Percentiles rank a stretch among this genome's conserved stretches.
phyloP scores from a whole-genome alignment of 306 rosid species.

The Cyclanthera cordifolia region DNA sequence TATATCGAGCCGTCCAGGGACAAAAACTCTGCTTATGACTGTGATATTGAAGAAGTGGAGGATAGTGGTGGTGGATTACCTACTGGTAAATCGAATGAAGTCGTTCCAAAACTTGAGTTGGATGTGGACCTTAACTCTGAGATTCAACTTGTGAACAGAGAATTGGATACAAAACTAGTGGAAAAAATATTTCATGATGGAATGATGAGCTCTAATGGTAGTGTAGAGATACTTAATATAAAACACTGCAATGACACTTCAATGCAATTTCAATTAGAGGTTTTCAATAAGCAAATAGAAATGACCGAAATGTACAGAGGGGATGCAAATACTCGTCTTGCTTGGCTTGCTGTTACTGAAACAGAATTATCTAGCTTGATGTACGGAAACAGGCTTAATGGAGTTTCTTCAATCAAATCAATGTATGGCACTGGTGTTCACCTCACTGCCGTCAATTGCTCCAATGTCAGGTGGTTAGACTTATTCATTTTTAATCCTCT shows the following conservation, averaged over 20 bases:
- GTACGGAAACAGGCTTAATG: constrained; percentile 64
- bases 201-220: constrained; percentile 35
- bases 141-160: constrained; percentile 19
- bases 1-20: constrained; percentile 30
- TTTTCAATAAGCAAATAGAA: constrained; percentile 71
- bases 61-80: constrained; percentile 35
- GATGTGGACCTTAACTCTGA: constrained; percentile 2
- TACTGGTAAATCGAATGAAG: not conserved
- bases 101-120: not conserved
- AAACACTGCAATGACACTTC: constrained; percentile 28
- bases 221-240: constrained; percentile 36
- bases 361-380: constrained; percentile 37
- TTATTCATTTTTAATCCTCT: not conserved
- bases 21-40: constrained; percentile 24
- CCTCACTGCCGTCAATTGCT: constrained; percentile 15
- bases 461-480: constrained; percentile 17
- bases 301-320: constrained; percentile 42
- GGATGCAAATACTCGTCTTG: constrained; percentile 58
- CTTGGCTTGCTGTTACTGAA: constrained; percentile 69
- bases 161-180: constrained; percentile 41
- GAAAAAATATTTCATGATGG: constrained; percentile 43
- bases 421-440: constrained; percentile 25
- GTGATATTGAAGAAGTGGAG: constrained; percentile 38
- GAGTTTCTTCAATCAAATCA: constrained; percentile 16
- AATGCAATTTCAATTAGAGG: constrained; percentile 47